Base-by-base conservation (phyloP, 2,329 filamentous ascomycete species). In the Cadophora gregata region DNA sequence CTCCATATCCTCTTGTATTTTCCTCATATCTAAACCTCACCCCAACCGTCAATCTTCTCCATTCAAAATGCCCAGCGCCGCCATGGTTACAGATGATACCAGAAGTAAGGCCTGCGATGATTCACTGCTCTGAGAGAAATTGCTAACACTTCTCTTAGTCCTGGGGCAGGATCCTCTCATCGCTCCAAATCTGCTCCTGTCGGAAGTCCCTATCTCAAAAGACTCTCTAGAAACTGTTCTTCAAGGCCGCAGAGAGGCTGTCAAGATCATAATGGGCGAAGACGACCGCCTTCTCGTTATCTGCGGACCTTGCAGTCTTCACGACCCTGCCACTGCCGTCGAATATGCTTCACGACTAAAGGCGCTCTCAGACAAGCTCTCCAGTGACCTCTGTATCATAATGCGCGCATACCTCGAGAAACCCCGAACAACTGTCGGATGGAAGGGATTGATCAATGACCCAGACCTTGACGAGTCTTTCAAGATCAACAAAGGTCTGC, bases 391-490 rank as follows among this genome's bases (percentile, higher is more conserved):
- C 56, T 90, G 90, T 79, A 92, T 99, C 79, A 90, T 99, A 77
- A 99, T 99, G 96, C 93, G 96, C 75, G 93, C 94, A 77, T 99
- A 99, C 86, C 90, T 99, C 61, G 96, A 99, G 85, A 99, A 99
- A 86, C 96, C 96, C 50, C 90, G 96, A 69, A 99, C 96, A 59
- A 99, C 96, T 0, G 94, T 99, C 59, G 96, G 96, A 78, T 99
- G 96, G 96, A 99, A 99, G 83, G 96, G 96, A 62, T 85, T 99
- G 79, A 97, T 99, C 86, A 99, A 99, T 81, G 96, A 99, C 80
- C 96, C 96, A 2, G 94, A 98, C 76, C 97, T 99, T 79, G 93
- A 99, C 80, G 90, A 96, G 79, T 96, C 91, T 77, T 99, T 92
- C 90, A 88, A 97, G 83, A 99, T 99, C 85, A 99, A 99, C 88